These are phyloP conservation scores for Paspalum vaginatum DNA, from an alignment of 176 grass and related monocot species.

Conservation along the genomic window DNA sequence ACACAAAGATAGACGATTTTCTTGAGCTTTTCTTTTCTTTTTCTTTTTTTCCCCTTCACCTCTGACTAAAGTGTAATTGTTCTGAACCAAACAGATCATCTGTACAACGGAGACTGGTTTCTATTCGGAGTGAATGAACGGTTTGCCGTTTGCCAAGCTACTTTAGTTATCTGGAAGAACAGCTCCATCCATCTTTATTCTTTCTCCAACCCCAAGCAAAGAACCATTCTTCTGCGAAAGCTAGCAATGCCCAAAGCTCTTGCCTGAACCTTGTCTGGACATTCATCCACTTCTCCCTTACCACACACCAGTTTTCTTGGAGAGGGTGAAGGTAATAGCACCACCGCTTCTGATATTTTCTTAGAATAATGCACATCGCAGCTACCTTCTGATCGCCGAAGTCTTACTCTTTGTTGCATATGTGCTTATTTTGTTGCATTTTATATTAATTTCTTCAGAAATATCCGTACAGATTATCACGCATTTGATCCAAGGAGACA, in stretches of 20 bases:
- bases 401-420: background rate
- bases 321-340: background rate
- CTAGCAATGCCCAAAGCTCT: background rate
- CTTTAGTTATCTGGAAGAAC: too few species aligned
- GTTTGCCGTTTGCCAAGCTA: too few species aligned
- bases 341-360: background rate
- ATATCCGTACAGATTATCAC: background rate
- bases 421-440: background rate
- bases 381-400: too few species aligned
- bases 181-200: too few species aligned
- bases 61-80: too few species aligned
- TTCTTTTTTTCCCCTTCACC: too few species aligned
- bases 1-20: too few species aligned
- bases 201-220: background rate
- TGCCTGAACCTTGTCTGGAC: background rate
- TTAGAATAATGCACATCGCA: too few species aligned
- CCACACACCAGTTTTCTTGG: background rate
- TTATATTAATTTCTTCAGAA: background rate
- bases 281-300: background rate
- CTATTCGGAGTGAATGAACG: background rate
- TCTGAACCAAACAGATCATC: background rate
- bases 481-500: background rate
- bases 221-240: background rate
- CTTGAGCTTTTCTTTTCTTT: too few species aligned
- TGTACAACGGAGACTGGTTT: background rate